Base-by-base conservation (phyloP, 306 rosid species). In the Citrullus colocynthis region DNA sequence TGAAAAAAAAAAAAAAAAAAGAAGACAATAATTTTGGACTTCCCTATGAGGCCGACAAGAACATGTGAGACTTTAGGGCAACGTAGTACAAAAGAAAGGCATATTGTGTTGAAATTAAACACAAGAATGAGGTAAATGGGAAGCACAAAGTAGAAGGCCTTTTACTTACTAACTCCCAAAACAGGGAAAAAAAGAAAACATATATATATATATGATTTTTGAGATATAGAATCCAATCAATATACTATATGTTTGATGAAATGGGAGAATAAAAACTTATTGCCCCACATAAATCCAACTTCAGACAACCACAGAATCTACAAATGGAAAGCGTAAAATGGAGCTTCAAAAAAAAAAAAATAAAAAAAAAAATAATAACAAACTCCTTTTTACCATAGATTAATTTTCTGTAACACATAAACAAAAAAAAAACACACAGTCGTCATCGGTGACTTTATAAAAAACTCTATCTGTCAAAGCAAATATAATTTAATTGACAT, bases 31-130 rank as follows among this genome's bases (percentile, higher is more conserved):
- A 64, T 10, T 14, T 8, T 76, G 56, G 24, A 76, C 39, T 76
- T 76, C 67, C 79, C 79, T 6, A 76, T 76, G 67, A 70, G 34
- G 20, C 79, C 69, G 67, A 76, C 79, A 37, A 76, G 21, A 76
- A 76, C 79, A 56, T 76, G 79, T 76, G 79, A 20, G 69, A 58
- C n/a, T 39, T 74, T 74, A 74, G 78, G 45, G 30, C 18, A 74
- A 74, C 30, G 30, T 52, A 32, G 48, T 74, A 51, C 77, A 51
- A 30, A 10, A 51, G 30, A 51, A 73, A 48, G 51, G 3, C 44
- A 48, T 48, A 48, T 18, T 66, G 74, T 39, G 1, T 18, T 66
- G 20, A 39, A 66, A 63, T 16, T 39, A 66, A 66, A 70, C 62
- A 48, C 45, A 74, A 15, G 2, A 52, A 73, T 49, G 61, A 51